Base-by-base conservation (phyloP, 192 early-diverging fungal genomes). In the Irineochytrium annulatum region DNA sequence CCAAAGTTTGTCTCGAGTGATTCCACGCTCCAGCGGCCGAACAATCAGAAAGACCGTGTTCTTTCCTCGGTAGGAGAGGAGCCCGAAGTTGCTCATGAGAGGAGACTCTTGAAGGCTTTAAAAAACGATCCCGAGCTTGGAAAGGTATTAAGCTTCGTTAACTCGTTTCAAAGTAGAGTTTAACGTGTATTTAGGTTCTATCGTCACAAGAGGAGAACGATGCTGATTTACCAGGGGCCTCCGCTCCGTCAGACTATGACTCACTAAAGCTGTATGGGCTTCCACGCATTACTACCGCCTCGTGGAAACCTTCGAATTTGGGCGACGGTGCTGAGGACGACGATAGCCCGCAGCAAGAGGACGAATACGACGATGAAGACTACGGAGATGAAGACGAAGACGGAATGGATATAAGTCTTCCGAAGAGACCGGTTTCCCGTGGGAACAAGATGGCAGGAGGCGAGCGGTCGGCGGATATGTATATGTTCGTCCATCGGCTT, bases 401-500 rank as follows among this genome's bases (percentile, higher is more conserved):
- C 22, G 24, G 22, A 8, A 24, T 22, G 46, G 46, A 22, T 8
- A n/a, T n/a, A n/a, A n/a, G n/a, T n/a, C n/a, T n/a, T n/a, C n/a
- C n/a, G n/a, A n/a, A n/a, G n/a, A n/a, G n/a, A n/a, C n/a, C n/a
- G n/a, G n/a, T n/a, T n/a, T n/a, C n/a, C n/a, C n/a, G n/a, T n/a
- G n/a, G n/a, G n/a, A n/a, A n/a, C n/a, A n/a, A n/a, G n/a, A n/a
- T n/a, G n/a, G n/a, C n/a, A n/a, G n/a, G n/a, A n/a, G n/a, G n/a
- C n/a, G 54, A 61, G 32, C 52, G 31, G 19, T 51, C 20, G n/a
- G 43, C 41, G 2, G 74, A 79, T 37, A 72, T 77, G 16, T 77
- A 65, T 49, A 19, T 69, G 1, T 57, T 74, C 14, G 73, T 80
- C 35, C 59, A 72, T 45, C 73, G 77, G 51, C 67, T 80, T 19